Conservation (phyloP, 2,329 filamentous ascomycete species). For the Penicillium frequentans region DNA sequence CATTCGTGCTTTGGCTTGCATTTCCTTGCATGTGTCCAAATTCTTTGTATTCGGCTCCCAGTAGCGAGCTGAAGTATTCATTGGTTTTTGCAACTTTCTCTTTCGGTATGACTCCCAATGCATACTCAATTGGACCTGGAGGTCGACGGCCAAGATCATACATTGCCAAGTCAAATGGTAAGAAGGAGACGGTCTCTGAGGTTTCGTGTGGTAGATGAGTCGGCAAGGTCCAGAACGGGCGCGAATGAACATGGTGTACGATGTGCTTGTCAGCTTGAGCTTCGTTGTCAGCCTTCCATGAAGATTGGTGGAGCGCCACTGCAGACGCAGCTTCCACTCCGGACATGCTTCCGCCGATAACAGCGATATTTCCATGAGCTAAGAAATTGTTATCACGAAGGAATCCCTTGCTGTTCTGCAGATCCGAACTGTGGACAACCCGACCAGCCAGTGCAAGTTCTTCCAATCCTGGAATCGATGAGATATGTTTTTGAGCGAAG, state of each 20-base stretch:
- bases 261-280: conserved; percentile 51
- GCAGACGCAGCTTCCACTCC: conserved; percentile 74
- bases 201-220: conserved; percentile 43
- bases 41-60: conserved; percentile 49
- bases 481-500: conserved; percentile 64
- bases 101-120: conserved; percentile 62
- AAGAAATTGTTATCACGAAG: conserved; percentile 5
- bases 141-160: conserved; percentile 69
- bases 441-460: conserved; percentile 44
- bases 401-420: conserved; percentile 51
- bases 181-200: conserved; percentile 51
- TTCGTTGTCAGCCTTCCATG: conserved; percentile 38
- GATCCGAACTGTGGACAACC: conserved; percentile 67
- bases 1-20: conserved; percentile 41
- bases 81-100: conserved; percentile 59
- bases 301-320: conserved; percentile 70
- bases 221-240: conserved; percentile 72
- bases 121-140: conserved; percentile 58
- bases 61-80: conserved; percentile 42
- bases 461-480: conserved; percentile 41
- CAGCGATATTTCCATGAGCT: conserved; percentile 62
- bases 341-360: conserved; percentile 81
- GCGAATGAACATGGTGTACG: conserved; percentile 68
- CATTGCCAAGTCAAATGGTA: conserved; percentile 70
- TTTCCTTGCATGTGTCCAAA: conserved; percentile 38